Base-by-base conservation (phyloP, 2,329 filamentous ascomycete species). In the Verticillium nonalfalfae region DNA sequence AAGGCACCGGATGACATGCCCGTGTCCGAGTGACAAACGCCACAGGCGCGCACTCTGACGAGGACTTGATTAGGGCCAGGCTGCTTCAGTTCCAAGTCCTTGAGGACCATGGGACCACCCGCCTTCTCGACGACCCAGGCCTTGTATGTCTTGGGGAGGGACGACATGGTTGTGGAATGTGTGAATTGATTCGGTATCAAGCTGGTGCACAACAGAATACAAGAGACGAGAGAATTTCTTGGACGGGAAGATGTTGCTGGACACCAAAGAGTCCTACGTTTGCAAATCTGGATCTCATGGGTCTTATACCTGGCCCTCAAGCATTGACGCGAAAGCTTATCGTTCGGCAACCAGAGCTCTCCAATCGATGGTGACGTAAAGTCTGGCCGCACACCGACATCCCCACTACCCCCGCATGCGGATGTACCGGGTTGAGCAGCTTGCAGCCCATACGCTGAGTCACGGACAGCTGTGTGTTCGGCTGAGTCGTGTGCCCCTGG, bases 11-110 rank as follows among this genome's bases (percentile, higher is more conserved):
- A 56, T 58, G 80, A 76, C 1, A 83, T 73, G 59, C 72, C 74
- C 21, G 74, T 63, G 67, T 92, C 90, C 0, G 81, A 83, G 71
- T 86, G 87, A 73, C 90, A 93, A 57, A 93, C 83, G 54, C 90
- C 90, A 66, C 86, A 90, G 6, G 89, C 89, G 9, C 86, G 76
- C 2, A 91, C 83, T 71, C 91, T 91, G 72, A 91, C 80, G 33
- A 93, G 81, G 2, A 93, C 76, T 68, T 91, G 79, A 18, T 82
- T 81, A 0, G 78, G 70, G 7, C 79, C 74, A 1, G 88, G 88
- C 38, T 77, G 70, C 62, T 81, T 78, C 50, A 92, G 78, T 18
- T 81, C 77, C 4, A 88, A 69, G 3, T 90, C 83, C 65, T 85
- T 81, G 64, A 92, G 75, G 2, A 74, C 74, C 65, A 89, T 78